A percentile compares a stretch with the other conserved stretches of the same genome.
These are phyloP conservation scores for Neopestalotiopsis clavispora DNA, from an alignment of 2,329 filamentous ascomycete species.

Conservation along the genomic window DNA sequence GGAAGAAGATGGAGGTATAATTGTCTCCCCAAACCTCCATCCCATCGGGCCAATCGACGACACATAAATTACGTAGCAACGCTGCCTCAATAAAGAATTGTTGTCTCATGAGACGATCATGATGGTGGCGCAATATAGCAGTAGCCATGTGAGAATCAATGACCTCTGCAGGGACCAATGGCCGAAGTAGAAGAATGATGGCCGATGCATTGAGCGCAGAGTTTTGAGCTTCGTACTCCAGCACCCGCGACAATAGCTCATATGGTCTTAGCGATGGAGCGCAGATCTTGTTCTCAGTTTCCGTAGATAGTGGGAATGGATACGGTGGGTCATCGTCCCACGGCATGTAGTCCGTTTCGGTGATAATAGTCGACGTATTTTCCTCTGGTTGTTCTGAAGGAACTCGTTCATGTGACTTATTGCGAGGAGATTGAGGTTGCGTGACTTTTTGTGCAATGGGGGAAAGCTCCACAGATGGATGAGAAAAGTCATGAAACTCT, in stretches of 20 bases:
- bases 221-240: constrained; percentile 60
- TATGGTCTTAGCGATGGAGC: constrained; percentile 59
- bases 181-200: constrained; percentile 64
- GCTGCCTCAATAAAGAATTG: constrained; percentile 64
- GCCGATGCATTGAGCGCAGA: constrained; percentile 65
- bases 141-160: constrained; percentile 61
- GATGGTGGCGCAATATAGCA: constrained; percentile 63
- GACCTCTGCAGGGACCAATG: constrained; percentile 58
- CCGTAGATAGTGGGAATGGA: constrained; percentile 46
- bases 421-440: constrained; percentile 22
- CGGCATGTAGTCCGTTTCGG: constrained; percentile 63
- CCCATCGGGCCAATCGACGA: constrained; percentile 59
- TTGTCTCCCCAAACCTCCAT: constrained; percentile 58
- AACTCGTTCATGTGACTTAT: constrained; percentile 19
- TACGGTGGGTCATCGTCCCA: constrained; percentile 63
- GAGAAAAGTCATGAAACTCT: constrained; percentile 14
- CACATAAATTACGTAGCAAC: constrained; percentile 64
- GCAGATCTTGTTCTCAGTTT: constrained; percentile 18
- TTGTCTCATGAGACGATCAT: constrained; percentile 63
- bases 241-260: constrained; percentile 54
- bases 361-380: constrained; percentile 46
- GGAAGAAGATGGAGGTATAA: constrained; percentile 58
- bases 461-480: constrained; percentile 17
- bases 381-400: constrained; percentile 36
- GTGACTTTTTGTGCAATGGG: constrained; percentile 20